A percentile compares a stretch with the other conserved stretches of the same genome.
Conservation (phyloP, 257 asterid species). For the Solanum virginianum region DNA sequence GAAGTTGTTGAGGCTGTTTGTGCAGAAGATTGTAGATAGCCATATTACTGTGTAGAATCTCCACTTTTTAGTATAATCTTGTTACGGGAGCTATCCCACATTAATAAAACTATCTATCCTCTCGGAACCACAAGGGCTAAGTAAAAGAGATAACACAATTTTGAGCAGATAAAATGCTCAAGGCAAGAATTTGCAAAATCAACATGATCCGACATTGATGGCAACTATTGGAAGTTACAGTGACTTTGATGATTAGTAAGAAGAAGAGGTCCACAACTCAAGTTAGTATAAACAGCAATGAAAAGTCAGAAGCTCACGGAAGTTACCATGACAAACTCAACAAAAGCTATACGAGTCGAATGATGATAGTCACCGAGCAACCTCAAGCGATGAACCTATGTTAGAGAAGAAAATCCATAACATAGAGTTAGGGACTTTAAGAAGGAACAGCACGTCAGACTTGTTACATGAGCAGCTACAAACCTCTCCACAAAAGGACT, state of each 20-base stretch:
- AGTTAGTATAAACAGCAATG: not conserved
- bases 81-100: not conserved
- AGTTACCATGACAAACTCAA: slow-evolving; percentile 90
- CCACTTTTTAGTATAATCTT: not conserved
- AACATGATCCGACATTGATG: not conserved
- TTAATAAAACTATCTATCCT: not conserved
- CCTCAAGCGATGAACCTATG: slow-evolving; percentile 92
- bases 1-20: not conserved
- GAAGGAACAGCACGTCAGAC: not conserved
- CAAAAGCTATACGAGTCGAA: slow-evolving; percentile 91
- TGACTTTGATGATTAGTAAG: not conserved
- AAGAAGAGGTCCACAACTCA: not conserved
- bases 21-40: not conserved
- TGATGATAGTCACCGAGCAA: slow-evolving; percentile 95
- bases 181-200: not conserved
- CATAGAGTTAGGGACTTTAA: not conserved
- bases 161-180: not conserved
- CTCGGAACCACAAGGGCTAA: not conserved
- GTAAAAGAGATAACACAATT: not conserved
- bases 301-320: not conserved
- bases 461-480: slow-evolving; percentile 4
- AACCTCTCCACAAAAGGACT: slow-evolving; percentile 53
- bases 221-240: not conserved
- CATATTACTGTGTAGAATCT: not conserved
- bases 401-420: slow-evolving; percentile 20